Evolutionary conservation across 805 yeast species (phyloP).

Genomic region (Saturnispora silvae): DNA sequence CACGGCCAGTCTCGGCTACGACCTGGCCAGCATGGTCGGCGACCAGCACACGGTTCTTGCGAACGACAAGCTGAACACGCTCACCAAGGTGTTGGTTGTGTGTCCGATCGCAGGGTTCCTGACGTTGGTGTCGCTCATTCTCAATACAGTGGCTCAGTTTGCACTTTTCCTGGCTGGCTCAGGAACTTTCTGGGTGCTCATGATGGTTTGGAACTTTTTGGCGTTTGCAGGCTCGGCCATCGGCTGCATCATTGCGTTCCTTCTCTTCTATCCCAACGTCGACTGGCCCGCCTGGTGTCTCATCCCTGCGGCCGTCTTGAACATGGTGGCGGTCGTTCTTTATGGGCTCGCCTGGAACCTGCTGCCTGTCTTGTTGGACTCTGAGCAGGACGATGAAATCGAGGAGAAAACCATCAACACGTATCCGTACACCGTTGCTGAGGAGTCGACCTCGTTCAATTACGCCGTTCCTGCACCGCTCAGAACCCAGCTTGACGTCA

Average conservation of each 20-base stretch:
- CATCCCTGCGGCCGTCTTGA: constrained; percentile 53
- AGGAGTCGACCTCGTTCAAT: background rate
- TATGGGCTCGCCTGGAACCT: constrained; percentile 30
- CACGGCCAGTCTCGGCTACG: constrained; percentile 31
- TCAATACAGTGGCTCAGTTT: constrained; percentile 24
- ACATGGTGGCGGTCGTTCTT: constrained; percentile 41
- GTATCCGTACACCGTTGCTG: background rate
- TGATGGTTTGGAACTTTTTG: constrained; percentile 35
- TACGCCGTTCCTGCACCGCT: background rate
- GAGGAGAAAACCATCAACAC: background rate
- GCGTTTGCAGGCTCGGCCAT: constrained; percentile 46
- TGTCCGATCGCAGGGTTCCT: constrained; percentile 61
- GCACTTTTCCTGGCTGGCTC: constrained; percentile 8
- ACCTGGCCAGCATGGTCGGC: constrained; percentile 22
- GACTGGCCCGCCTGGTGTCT: constrained; percentile 67
- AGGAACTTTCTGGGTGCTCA: constrained; percentile 28
- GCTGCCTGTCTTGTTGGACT: constrained; percentile 8
- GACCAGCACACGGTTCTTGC: constrained; percentile 38
- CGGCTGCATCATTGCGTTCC: constrained; percentile 41
- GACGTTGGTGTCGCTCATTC: constrained; percentile 35
- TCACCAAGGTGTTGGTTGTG: constrained; percentile 46
- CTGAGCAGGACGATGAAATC: background rate
- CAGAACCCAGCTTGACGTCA: background rate
- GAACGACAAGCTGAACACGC: constrained; percentile 33
- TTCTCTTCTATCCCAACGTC: constrained; percentile 55